Percentiles rank a stretch among this genome's conserved stretches.
Evolutionary conservation across 2,329 filamentous ascomycete species (phyloP).

Genomic region (Gaeumannomyces tritici): DNA sequence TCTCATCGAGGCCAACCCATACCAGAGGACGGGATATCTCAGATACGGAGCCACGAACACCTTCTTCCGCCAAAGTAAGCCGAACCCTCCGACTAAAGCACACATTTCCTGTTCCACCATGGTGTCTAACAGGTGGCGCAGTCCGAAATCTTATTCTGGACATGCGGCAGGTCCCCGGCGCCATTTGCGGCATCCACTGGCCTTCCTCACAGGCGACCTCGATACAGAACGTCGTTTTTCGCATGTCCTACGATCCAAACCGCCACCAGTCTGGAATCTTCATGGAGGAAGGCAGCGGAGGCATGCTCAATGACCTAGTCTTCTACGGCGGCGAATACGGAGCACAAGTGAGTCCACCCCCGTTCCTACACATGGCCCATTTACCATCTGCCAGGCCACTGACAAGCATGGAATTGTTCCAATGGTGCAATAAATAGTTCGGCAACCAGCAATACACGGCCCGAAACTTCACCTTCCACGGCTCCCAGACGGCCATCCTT

Average conservation of each 20-base stretch:
- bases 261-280: constrained; percentile 46
- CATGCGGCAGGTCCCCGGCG: constrained; percentile 36
- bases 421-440: constrained; percentile 12
- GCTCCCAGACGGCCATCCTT: constrained; percentile 54
- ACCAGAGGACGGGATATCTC: constrained; percentile 25
- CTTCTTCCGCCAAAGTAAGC: constrained; percentile 39
- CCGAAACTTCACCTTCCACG: constrained; percentile 55
- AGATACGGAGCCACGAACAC: constrained; percentile 48
- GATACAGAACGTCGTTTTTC: constrained; percentile 46
- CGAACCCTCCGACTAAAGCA: not conserved
- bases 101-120: constrained; percentile 56
- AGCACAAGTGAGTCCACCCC: constrained; percentile 11
- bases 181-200: constrained; percentile 55
- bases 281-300: constrained; percentile 54
- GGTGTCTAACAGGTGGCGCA: constrained; percentile 59
- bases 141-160: constrained; percentile 49
- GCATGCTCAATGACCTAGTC: constrained; percentile 57
- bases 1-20: constrained; percentile 38
- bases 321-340: constrained; percentile 60
- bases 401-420: not conserved
- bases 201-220: constrained; percentile 55
- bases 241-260: constrained; percentile 31
- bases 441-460: constrained; percentile 64
- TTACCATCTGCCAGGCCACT: not conserved
- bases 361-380: not conserved